Conservation (phyloP, 106 monocot species). For the Agapanthus africanus region DNA sequence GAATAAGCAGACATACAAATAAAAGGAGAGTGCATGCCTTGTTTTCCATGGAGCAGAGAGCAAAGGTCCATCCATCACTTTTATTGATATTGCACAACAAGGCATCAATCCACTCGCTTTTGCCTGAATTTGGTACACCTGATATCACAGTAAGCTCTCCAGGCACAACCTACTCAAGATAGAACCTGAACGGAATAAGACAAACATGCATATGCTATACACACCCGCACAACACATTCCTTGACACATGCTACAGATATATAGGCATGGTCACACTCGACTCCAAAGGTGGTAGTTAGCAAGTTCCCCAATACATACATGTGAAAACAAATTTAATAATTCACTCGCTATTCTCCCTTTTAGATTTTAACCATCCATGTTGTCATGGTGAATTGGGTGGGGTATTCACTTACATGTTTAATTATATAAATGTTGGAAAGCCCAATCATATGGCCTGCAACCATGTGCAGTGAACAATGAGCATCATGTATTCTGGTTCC, state of each 20-base stretch:
- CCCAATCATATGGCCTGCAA: no score
- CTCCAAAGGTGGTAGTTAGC: neutral
- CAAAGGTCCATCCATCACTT: slow-evolving; percentile 66
- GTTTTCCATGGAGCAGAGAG: slow-evolving; percentile 96
- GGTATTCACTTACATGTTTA: no score
- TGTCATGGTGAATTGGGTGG: no score
- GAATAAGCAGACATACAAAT: neutral
- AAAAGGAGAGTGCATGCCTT: slow-evolving; percentile 45
- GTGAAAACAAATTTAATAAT: no score
- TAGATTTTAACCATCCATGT: no score
- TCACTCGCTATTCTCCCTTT: no score
- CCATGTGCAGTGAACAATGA: no score
- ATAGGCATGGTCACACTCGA: no score
- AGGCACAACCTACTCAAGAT: slow-evolving; percentile 68
- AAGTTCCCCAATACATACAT: neutral
- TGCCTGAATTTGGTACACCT: slow-evolving; percentile 94
- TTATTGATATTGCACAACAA: slow-evolving; percentile 80
- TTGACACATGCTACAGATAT: neutral
- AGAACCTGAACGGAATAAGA: neutral
- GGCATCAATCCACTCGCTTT: slow-evolving; percentile 99
- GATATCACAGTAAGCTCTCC: slow-evolving; percentile 85
- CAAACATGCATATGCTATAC: neutral
- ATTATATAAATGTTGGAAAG: no score
- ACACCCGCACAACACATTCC: neutral
- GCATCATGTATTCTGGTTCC: no score